These are phyloP conservation scores for Hyphodiscus hymeniophilus DNA, from an alignment of 495 filamentous ascomycete genomes.

Conservation along the genomic window DNA sequence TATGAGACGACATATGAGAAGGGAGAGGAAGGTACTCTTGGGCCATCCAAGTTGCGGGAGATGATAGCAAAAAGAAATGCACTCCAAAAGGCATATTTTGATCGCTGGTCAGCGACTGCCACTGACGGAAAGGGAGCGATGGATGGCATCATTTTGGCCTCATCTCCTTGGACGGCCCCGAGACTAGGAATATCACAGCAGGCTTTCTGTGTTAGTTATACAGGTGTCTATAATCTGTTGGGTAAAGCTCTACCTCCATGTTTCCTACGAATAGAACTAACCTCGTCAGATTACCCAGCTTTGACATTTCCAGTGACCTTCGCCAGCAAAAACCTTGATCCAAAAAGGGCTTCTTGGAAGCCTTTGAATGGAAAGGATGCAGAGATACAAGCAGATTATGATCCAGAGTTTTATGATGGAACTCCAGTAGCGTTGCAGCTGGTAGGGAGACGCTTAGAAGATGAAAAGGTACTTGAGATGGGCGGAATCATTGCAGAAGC, in stretches of 20 bases:
- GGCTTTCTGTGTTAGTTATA: slow-evolving; percentile 21
- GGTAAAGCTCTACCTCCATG: slow-evolving; percentile 5
- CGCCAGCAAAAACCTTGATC: slow-evolving; percentile 25
- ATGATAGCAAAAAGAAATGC: slow-evolving; percentile 37
- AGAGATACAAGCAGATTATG: slow-evolving; percentile 21
- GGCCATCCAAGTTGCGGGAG: slow-evolving; percentile 19
- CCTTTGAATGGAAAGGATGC: slow-evolving; percentile 20
- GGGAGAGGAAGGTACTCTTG: slow-evolving; percentile 17
- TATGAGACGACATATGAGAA: slow-evolving; percentile 17
- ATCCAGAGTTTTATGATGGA: slow-evolving; percentile 39
- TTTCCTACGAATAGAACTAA: neutral
- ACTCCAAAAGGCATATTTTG: slow-evolving; percentile 46
- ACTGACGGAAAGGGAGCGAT: slow-evolving; percentile 22
- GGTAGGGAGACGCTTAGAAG: slow-evolving; percentile 37
- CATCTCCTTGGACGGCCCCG: slow-evolving; percentile 16
- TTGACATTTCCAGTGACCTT: slow-evolving; percentile 23
- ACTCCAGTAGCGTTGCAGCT: slow-evolving; percentile 41
- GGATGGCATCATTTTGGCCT: slow-evolving; percentile 23
- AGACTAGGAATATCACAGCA: slow-evolving; percentile 20
- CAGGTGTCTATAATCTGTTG: slow-evolving; percentile 19
- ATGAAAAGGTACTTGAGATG: slow-evolving; percentile 40
- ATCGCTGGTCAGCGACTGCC: slow-evolving; percentile 40
- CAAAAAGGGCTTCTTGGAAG: slow-evolving; percentile 25
- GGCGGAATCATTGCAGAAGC: slow-evolving; percentile 18
- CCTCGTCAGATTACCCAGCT: slow-evolving; percentile 16